phyloP scores from a whole-genome alignment of 148 eudicot species.

The Amaranthus cruentus region DNA sequence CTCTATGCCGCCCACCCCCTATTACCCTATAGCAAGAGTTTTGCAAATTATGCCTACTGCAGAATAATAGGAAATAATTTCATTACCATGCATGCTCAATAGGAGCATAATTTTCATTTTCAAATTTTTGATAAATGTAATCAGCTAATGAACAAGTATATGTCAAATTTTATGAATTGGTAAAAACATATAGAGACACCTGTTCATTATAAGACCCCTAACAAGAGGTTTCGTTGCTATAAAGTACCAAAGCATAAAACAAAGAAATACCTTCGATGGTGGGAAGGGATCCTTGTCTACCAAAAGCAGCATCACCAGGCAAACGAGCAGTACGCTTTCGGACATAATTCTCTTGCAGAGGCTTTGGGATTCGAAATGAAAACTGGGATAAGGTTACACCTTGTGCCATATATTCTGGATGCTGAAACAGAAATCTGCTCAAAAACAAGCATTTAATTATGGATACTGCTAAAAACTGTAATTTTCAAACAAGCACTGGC shows the following conservation, averaged over 20 bases:
- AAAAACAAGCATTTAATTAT: conserved; percentile 4
- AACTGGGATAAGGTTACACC: conserved; percentile 67
- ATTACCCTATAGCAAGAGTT: not conserved
- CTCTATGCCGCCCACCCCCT: not conserved
- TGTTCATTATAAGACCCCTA: not conserved
- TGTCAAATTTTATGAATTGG: not conserved
- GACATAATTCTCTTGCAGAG: conserved; percentile 84
- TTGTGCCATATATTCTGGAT: conserved; percentile 51
- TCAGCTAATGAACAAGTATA: not conserved
- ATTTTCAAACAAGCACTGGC: not conserved
- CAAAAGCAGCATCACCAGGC: conserved; percentile 1
- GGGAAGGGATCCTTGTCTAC: conserved; percentile 1
- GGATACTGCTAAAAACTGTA: not conserved
- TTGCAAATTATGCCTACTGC: not conserved
- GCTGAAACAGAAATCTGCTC: conserved; percentile 65
- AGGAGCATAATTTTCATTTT: not conserved
- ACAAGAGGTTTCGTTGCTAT: not conserved
- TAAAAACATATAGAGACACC: not conserved
- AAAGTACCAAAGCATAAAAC: not conserved
- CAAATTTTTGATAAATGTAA: not conserved
- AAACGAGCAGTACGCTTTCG: conserved; percentile 62
- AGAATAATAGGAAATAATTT: not conserved
- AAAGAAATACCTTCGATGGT: conserved; percentile 22
- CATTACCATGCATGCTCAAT: not conserved
- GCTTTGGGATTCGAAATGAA: conserved; percentile 87